Evolutionary conservation across 495 filamentous ascomycete species (phyloP).

Genomic region (Penicillium soppii): DNA sequence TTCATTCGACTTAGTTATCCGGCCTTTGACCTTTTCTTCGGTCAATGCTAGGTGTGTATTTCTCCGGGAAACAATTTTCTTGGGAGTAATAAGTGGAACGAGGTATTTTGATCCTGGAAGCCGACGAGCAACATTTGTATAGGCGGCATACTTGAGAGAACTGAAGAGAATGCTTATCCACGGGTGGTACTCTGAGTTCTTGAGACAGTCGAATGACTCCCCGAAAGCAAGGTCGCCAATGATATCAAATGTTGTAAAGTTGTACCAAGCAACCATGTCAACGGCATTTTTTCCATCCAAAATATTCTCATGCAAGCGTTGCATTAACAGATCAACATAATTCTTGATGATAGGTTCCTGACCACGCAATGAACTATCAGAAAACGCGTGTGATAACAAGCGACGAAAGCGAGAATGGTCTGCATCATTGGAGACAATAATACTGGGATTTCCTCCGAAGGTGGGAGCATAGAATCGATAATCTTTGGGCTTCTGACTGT

Average conservation of each 20-base stretch:
- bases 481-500: constrained; percentile 17
- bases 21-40: constrained; percentile 10
- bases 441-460: constrained; percentile 3
- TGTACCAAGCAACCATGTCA: constrained; percentile 55
- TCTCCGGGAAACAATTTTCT: constrained; percentile 24
- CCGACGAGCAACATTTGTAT: constrained; percentile 22
- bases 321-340: constrained; percentile 48
- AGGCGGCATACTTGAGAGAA: constrained; percentile 22
- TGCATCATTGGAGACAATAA: constrained; percentile 33
- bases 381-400: constrained; percentile 53
- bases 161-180: constrained; percentile 55
- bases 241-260: constrained; percentile 61
- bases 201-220: constrained; percentile 56
- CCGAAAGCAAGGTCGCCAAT: constrained; percentile 62
- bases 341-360: constrained; percentile 45
- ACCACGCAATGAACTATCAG: constrained; percentile 39
- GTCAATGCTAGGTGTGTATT: constrained; percentile 17
- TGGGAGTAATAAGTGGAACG: constrained; percentile 17
- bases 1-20: constrained; percentile 17
- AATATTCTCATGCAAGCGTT: constrained; percentile 38
- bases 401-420: constrained; percentile 43
- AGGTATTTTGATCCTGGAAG: constrained; percentile 12
- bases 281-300: constrained; percentile 17
- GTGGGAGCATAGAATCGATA: constrained; percentile 15
- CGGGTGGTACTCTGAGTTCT: constrained; percentile 48